Base-by-base conservation (phyloP, 139 green algal genomes). In the Chlamydomonas sp. region DNA sequence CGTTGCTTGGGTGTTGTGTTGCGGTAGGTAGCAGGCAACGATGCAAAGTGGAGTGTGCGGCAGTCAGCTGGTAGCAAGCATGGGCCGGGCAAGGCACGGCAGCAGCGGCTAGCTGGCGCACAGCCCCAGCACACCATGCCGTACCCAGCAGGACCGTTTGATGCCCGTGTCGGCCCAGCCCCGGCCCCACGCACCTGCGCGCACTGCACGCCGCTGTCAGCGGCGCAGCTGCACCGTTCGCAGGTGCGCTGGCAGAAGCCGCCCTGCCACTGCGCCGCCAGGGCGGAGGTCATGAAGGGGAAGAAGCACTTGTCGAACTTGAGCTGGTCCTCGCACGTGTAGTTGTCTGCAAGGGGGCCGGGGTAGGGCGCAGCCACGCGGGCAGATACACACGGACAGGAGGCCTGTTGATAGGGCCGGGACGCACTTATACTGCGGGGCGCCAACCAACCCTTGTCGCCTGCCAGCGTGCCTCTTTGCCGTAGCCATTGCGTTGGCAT, bases 221-320 rank as follows among this genome's bases (percentile, higher is more conserved):
- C 67, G 6, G 90, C 90, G 79, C 93, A 96, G 79, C 84, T 90
- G 89, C 93, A 96, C 67, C 93, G 84, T 72, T 93, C 16, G 88
- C 93, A 96, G 7, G 92, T 94, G 20, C 89, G 66, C 86, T 95
- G 91, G 91, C 92, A 96, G 90, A 93, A 96, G 73, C 93, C 93
- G 57, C 93, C 92, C 79, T 94, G 90, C 93, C 92, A 95, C 88
- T 94, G 92, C 8, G 91, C 92, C 16, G 92, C 92, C 73, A 95
- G 91, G 20, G 93, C 84, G 59, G 71, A 89, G 18, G 71, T 84
- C 89, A 94, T 94, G 85, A 93, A 93, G 64, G 90, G 90, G 78
- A 91, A 90, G 87, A 89, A 87, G 75, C 90, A 93, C 85, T 93
- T 93, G 64, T 84, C 83, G 58, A 93, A 93, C 58, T 86, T 77